Base-by-base conservation (phyloP, 2,329 filamentous ascomycete genomes). In the Alternaria solani region DNA sequence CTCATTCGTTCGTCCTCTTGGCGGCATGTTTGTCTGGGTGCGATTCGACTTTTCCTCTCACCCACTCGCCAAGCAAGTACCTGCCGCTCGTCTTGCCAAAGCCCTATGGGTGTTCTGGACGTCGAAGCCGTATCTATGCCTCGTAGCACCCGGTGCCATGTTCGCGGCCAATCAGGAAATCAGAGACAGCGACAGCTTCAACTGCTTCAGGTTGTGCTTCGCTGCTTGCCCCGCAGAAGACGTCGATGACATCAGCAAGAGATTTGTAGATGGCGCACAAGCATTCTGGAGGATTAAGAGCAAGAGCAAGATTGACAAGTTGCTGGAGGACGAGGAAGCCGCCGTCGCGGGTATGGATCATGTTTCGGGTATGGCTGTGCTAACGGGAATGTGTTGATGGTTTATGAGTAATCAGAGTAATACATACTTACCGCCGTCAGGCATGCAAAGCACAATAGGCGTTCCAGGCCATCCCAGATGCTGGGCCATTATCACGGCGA, bases 11-110 rank as follows among this genome's bases (percentile, higher is more conserved):
- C 93, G 91, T 85, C 93, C 94, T 1, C 87, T 91, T 28, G 94
- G 89, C 36, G 94, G 94, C 73, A 97, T 97, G 93, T 97, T 97
- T 77, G 79, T 96, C 57, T 97, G 94, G 94, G 71, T 96, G 4
- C 85, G 87, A 57, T 80, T 95, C 62, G 84, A 88, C 74, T 90
- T 93, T 69, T 86, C 90, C 55, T 82, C 83, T 2, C 93, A 97
- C 73, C 92, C 92, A 12, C 83, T 96, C 14, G 89, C 83, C 75
- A 76, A 78, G 26, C 75, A 81, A 42, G 77, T 86, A 38, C 80
- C 91, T 20, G 80, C 85, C 51, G 83, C 85, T 9, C 81, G 83
- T 25, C 83, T 96, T 1, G 82, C 86, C 3, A 82, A 81, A 16
- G 91, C 90, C 0, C 81, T 96, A 23, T 90, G 93, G 88, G 77